Conservation (phyloP, 176 grass and related monocot species). For the Ensete glaucum region DNA sequence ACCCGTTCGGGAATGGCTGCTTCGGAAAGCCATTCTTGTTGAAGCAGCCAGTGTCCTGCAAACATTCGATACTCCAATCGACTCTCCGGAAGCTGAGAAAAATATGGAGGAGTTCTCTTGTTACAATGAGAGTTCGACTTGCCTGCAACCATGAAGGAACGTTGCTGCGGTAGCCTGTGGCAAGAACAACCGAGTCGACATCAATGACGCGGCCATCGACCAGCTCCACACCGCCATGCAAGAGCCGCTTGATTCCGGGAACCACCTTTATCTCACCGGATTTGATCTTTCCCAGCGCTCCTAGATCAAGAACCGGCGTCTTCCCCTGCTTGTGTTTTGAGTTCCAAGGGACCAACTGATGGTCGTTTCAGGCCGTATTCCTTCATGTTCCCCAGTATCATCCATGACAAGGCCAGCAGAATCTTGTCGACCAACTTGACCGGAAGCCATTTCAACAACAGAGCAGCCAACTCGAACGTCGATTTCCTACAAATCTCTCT, state of each 20-base stretch:
- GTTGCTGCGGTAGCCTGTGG: constrained; percentile 44
- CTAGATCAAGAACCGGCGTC: constrained; percentile 38
- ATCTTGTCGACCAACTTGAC: constrained; percentile 31
- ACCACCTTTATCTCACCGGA: constrained; percentile 38
- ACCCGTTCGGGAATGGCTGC: constrained; percentile 27
- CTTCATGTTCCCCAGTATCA: constrained; percentile 26
- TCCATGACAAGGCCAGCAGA: constrained; percentile 22
- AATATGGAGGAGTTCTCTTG: neutral
- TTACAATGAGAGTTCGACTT: neutral
- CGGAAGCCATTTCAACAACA: constrained; percentile 31
- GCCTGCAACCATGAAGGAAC: constrained; percentile 37
- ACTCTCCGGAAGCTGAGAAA: neutral
- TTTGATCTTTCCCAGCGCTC: constrained; percentile 34
- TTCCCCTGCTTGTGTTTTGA: constrained; percentile 34
- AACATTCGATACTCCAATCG: neutral
- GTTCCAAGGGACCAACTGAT: constrained; percentile 33
- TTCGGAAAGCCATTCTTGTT: constrained; percentile 29
- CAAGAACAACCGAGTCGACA: constrained; percentile 30
- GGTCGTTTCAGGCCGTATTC: constrained; percentile 28
- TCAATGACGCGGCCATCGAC: constrained; percentile 19
- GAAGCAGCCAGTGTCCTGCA: constrained; percentile 30
- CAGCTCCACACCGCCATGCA: constrained; percentile 16
- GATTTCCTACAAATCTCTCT: constrained; percentile 35
- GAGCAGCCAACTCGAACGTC: constrained; percentile 32
- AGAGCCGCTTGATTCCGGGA: constrained; percentile 29